phyloP scores from a whole-genome alignment of 164 flowering plant genomes.

The Paratinospora sagittata region DNA sequence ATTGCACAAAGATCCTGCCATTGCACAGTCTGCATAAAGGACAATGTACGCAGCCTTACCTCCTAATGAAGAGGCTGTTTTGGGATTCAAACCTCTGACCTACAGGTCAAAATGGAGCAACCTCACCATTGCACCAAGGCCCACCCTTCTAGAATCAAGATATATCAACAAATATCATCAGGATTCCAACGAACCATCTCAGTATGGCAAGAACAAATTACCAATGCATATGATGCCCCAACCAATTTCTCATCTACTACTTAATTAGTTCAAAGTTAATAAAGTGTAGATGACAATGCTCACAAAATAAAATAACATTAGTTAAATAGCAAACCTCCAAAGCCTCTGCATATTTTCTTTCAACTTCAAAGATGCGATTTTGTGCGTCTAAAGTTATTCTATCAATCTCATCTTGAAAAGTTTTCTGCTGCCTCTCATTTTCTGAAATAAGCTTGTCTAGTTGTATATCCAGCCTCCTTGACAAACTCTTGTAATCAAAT shows the following conservation, averaged over 20 bases:
- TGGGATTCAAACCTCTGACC: too few species aligned
- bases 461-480: constrained; percentile 77
- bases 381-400: constrained; percentile 54
- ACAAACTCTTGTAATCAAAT: constrained; percentile 92
- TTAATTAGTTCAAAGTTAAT: neutral
- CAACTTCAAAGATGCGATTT: constrained; percentile 52
- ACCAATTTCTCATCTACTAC: neutral
- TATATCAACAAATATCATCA: too few species aligned
- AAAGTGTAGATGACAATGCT: neutral
- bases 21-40: too few species aligned
- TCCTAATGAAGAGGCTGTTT: too few species aligned
- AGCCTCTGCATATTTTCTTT: constrained; percentile 57
- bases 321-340: constrained; percentile 55
- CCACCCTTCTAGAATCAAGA: too few species aligned
- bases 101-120: too few species aligned
- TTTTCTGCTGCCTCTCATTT: constrained; percentile 82
- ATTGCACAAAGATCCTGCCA: too few species aligned
- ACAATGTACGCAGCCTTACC: too few species aligned
- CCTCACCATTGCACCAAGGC: too few species aligned
- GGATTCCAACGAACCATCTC: too few species aligned
- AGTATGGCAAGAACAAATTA: too few species aligned
- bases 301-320: neutral
- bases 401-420: constrained; percentile 62
- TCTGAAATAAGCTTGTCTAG: constrained; percentile 79
- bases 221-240: too few species aligned